Conservation (phyloP, 257 asterid species). For the Pogostemon cablin region DNA sequence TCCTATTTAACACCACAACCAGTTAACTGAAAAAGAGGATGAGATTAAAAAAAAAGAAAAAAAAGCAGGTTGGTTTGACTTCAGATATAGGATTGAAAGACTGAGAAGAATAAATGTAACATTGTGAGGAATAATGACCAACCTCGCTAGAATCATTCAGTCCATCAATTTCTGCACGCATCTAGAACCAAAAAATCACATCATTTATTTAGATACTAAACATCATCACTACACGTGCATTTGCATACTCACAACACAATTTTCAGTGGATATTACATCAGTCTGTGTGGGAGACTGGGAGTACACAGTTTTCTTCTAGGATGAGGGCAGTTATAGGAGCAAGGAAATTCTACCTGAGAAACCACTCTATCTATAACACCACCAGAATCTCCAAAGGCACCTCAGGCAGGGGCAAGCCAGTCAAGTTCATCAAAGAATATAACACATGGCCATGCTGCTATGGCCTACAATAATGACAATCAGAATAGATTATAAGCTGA, state of each 20-base stretch:
- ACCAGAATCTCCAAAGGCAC: conserved; percentile 98
- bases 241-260: neutral
- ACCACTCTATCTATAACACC: conserved; percentile 98
- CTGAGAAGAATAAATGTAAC: neutral
- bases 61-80: too few relatives aligned
- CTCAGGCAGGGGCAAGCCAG: conserved; percentile 98
- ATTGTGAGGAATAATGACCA: conserved; percentile 20
- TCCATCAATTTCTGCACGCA: conserved; percentile 99
- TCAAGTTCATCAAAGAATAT: conserved; percentile 99
- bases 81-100: too few relatives aligned
- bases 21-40: too few relatives aligned
- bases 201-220: conserved; percentile 24
- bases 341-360: conserved; percentile 72
- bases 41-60: too few relatives aligned
- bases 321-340: neutral
- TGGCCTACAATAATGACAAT: conserved; percentile 60
- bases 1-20: conserved; percentile 51
- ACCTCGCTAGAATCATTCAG: conserved; percentile 91
- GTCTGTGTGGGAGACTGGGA: neutral
- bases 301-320: neutral
- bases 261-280: neutral
- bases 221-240: neutral
- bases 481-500: conserved; percentile 23
- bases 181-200: conserved; percentile 45
- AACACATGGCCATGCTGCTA: conserved; percentile 97